Evolutionary conservation across 352 stramenopile genomes (phyloP).

Genomic region (Pythium rhizo-oryzae): DNA sequence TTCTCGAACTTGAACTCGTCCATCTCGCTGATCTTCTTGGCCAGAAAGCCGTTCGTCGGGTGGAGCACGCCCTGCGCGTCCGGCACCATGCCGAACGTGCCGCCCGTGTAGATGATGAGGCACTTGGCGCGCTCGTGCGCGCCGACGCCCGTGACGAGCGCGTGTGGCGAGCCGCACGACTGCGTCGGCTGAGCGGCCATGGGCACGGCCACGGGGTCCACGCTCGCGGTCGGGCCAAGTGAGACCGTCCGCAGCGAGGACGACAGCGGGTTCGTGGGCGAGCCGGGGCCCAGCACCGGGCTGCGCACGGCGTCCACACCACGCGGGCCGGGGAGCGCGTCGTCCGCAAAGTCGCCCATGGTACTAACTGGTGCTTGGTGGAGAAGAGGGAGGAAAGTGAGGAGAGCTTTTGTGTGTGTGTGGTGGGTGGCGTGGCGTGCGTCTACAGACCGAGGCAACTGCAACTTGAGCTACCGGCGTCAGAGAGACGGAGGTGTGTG

Average conservation of each 20-base stretch:
- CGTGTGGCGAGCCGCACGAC: constrained; percentile 19
- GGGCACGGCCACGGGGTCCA: constrained; percentile 23
- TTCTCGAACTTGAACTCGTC: constrained; percentile 85
- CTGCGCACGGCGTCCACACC: constrained; percentile 22
- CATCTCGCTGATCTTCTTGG: constrained; percentile 87
- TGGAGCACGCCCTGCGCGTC: constrained; percentile 77
- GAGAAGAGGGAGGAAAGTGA: not conserved
- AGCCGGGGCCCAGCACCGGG: constrained; percentile 1
- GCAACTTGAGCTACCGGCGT: constrained; percentile 20
- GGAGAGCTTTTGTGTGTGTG: not conserved
- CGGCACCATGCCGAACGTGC: constrained; percentile 92
- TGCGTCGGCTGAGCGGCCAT: constrained; percentile 3
- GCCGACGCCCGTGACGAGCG: constrained; percentile 21
- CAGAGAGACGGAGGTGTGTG: not conserved
- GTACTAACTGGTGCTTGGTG: not conserved
- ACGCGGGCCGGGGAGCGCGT: constrained; percentile 14
- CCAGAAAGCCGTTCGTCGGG: constrained; percentile 86
- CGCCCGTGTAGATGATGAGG: constrained; percentile 91
- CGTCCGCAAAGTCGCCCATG: constrained; percentile 1
- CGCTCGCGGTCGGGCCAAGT: constrained; percentile 23
- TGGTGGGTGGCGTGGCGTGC: too few relatives aligned
- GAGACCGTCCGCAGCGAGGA: constrained; percentile 23
- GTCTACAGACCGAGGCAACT: constrained; percentile 18
- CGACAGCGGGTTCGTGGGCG: constrained; percentile 4
- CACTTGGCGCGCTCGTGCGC: constrained; percentile 53